These are phyloP conservation scores for Eimeria necatrix DNA, from an alignment of 169 alveolate species.

Conservation along the genomic window DNA sequence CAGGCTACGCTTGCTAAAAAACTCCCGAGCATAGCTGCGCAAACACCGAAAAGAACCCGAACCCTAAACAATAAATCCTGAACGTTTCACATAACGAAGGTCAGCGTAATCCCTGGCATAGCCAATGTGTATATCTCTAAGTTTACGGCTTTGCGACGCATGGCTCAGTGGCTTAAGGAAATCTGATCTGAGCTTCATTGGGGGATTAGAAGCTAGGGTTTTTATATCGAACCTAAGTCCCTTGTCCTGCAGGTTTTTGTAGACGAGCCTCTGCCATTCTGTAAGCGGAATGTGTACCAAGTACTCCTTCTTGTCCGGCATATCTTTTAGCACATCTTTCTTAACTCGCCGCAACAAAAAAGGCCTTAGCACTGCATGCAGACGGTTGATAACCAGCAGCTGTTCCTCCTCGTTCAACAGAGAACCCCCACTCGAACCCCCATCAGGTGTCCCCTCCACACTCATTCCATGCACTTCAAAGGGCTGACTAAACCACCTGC, in stretches of 20 bases:
- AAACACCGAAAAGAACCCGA: neutral
- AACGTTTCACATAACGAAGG: neutral
- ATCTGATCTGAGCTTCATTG: neutral
- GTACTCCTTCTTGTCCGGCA: slow-evolving; percentile 98
- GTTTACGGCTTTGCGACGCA: no score
- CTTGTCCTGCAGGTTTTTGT: slow-evolving; percentile 50
- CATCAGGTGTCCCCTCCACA: slow-evolving; percentile 82
- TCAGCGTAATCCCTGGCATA: neutral
- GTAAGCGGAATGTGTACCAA: slow-evolving; percentile 94
- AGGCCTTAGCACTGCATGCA: slow-evolving; percentile 98
- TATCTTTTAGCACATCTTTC: slow-evolving; percentile 97
- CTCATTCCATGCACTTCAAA: slow-evolving; percentile 67
- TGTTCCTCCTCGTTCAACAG: slow-evolving; percentile 87
- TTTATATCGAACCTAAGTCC: slow-evolving; percentile 1
- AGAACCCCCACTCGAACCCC: slow-evolving; percentile 26
- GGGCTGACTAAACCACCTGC: slow-evolving; percentile 92
- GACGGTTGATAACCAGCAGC: slow-evolving; percentile 90
- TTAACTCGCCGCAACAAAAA: slow-evolving; percentile 98
- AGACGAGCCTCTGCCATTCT: slow-evolving; percentile 93
- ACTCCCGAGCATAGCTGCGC: slow-evolving; percentile 14
- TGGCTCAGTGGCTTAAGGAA: neutral
- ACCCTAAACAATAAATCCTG: neutral
- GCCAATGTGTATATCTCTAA: no score
- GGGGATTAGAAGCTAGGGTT: no score
- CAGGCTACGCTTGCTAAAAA: slow-evolving; percentile 16